These are phyloP conservation scores for Ambrosia artemisiifolia DNA, from an alignment of 129 eudicot species.

Conservation along the genomic window DNA sequence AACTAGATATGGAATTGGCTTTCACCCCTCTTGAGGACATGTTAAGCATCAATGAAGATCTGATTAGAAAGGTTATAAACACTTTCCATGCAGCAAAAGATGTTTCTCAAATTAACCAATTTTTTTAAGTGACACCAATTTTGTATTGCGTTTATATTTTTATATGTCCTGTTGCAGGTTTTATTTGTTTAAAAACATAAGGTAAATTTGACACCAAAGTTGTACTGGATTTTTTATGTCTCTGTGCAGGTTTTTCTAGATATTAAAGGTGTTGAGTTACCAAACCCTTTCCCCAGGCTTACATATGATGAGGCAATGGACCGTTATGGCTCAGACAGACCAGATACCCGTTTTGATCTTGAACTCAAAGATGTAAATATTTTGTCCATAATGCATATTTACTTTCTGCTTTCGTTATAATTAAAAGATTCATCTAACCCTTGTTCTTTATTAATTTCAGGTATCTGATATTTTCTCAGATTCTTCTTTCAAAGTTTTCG, in stretches of 20 bases:
- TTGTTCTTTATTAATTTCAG: slow-evolving; percentile 40
- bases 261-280: slow-evolving; percentile 78
- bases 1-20: slow-evolving; percentile 93
- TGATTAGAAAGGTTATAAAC: slow-evolving; percentile 74
- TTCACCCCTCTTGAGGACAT: slow-evolving; percentile 94
- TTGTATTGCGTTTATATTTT: not conserved
- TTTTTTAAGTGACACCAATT: not conserved
- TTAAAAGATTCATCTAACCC: not conserved
- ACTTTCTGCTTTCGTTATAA: not conserved
- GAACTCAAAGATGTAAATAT: slow-evolving; percentile 78
- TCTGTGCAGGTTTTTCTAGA: slow-evolving; percentile 78
- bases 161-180: too few species aligned
- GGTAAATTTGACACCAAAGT: not conserved
- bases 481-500: slow-evolving; percentile 80
- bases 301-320: slow-evolving; percentile 94
- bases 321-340: slow-evolving; percentile 94
- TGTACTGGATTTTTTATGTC: not conserved
- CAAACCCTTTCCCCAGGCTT: slow-evolving; percentile 95
- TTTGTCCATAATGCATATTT: not conserved
- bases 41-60: slow-evolving; percentile 87
- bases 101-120: not conserved
- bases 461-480: slow-evolving; percentile 68
- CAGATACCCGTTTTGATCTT: slow-evolving; percentile 89
- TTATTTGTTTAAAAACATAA: too few species aligned
- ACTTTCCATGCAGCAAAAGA: not conserved